phyloP scores from a whole-genome alignment of 371 early-diverging fungal genomes.

The Chytridiales sp. region DNA sequence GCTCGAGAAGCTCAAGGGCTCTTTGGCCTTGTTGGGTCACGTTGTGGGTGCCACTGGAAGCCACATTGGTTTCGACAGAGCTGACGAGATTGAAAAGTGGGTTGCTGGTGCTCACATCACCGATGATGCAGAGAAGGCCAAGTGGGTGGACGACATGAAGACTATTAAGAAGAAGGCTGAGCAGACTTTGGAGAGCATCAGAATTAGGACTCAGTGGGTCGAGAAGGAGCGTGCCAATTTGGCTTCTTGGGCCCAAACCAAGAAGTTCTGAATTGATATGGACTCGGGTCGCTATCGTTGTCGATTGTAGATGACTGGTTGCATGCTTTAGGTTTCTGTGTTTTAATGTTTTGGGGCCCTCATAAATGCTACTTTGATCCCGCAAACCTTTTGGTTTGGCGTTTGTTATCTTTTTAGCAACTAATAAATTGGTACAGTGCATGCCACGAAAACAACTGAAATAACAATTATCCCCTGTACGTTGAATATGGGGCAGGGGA shows the following conservation, averaged over 20 bases:
- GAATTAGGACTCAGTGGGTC: constrained; percentile 76
- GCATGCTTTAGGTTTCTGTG: too few species aligned
- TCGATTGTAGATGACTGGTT: too few species aligned
- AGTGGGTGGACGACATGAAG: constrained; percentile 45
- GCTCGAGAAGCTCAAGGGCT: constrained; percentile 63
- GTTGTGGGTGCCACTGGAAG: constrained; percentile 49
- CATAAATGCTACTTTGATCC: too few species aligned
- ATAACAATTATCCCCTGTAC: too few species aligned
- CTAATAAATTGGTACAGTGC: too few species aligned
- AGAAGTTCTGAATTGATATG: not conserved
- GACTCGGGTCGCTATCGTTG: too few species aligned
- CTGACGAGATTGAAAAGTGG: constrained; percentile 43
- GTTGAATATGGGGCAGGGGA: too few species aligned
- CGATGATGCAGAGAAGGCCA: constrained; percentile 45
- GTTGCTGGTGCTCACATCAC: constrained; percentile 69
- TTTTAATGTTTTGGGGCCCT: too few species aligned
- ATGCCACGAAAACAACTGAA: too few species aligned
- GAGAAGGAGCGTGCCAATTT: constrained; percentile 72
- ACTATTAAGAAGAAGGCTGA: constrained; percentile 69
- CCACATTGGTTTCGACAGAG: constrained; percentile 32
- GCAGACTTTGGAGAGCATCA: constrained; percentile 84
- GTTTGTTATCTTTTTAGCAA: too few species aligned
- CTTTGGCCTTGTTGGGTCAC: constrained; percentile 72
- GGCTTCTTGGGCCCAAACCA: constrained; percentile 59
- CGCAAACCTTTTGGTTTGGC: too few species aligned